Conservation (phyloP, 2,329 filamentous ascomycete genomes). For the Capronia americana region DNA sequence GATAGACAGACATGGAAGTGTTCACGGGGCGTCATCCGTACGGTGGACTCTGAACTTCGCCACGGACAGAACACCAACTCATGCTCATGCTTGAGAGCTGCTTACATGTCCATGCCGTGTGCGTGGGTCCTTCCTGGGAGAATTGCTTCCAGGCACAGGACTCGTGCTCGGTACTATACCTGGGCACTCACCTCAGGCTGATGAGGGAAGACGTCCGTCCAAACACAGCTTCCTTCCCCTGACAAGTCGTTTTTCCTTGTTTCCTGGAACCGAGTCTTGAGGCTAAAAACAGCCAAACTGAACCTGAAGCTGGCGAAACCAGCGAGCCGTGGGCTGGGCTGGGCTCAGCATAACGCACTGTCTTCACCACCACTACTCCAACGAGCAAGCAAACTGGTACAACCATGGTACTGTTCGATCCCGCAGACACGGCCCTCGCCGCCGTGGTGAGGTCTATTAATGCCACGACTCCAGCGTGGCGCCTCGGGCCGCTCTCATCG, state of each 20-base stretch:
- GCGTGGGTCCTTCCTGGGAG: no score
- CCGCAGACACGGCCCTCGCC: neutral
- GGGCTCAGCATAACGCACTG: neutral
- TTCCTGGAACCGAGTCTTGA: neutral
- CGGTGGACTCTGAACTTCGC: neutral
- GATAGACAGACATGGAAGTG: neutral
- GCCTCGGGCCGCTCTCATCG: neutral
- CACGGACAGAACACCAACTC: neutral
- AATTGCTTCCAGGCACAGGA: no score
- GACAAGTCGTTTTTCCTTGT: neutral
- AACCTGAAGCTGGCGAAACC: no score
- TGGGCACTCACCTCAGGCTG: neutral
- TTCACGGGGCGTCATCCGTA: neutral
- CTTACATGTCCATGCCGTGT: neutral
- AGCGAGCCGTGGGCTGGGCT: neutral
- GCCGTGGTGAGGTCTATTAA: conserved; percentile 1
- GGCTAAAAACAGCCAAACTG: neutral
- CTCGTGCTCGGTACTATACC: neutral
- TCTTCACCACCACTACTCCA: neutral
- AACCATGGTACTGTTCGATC: conserved; percentile 2
- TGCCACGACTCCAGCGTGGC: neutral
- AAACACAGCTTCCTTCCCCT: neutral
- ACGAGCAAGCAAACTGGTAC: neutral
- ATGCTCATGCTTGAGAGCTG: neutral
- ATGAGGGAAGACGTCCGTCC: neutral